A percentile compares a stretch with the other conserved stretches of the same genome.
phyloP scores from a whole-genome alignment of 805 yeast species.

The Hanseniaspora singularis region DNA sequence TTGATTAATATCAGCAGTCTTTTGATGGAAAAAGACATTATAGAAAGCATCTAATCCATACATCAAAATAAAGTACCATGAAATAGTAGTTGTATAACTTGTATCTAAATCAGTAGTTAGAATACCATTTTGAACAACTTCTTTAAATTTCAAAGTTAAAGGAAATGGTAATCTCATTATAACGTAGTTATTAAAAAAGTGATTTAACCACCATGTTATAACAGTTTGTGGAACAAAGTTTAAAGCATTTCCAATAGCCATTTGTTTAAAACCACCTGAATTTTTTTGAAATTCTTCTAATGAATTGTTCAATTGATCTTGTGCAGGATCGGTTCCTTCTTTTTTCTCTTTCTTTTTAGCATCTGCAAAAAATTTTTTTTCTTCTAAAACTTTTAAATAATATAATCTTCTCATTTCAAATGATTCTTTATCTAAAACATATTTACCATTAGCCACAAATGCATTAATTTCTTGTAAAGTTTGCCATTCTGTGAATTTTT shows the following conservation, averaged over 20 bases:
- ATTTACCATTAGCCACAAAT: conserved; percentile 43
- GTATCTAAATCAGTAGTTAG: conserved; percentile 75
- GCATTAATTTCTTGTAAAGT: conserved; percentile 46
- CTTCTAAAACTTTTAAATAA: conserved; percentile 37
- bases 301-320: conserved; percentile 21
- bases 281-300: conserved; percentile 13
- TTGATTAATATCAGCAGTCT: conserved; percentile 5
- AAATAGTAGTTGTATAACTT: conserved; percentile 82
- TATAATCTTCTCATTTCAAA: conserved; percentile 43
- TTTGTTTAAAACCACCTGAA: conserved; percentile 61
- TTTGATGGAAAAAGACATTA: conserved; percentile 50
- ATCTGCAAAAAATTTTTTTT: conserved; percentile 44
- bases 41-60: conserved; percentile 74
- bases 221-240: conserved; percentile 83
- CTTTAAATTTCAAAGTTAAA: conserved; percentile 74
- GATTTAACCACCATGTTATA: conserved; percentile 93
- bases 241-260: conserved; percentile 72
- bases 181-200: conserved; percentile 83
- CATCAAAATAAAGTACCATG: conserved; percentile 89
- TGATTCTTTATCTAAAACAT: conserved; percentile 38
- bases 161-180: conserved; percentile 87
- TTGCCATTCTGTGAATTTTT: conserved; percentile 49
- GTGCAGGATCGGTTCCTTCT: conserved; percentile 43
- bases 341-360: conserved; percentile 28
- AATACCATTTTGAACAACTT: conserved; percentile 83